phyloP scores from a whole-genome alignment of 768 basidiomycete genomes.

The Erythrobasidium yunnanense region DNA sequence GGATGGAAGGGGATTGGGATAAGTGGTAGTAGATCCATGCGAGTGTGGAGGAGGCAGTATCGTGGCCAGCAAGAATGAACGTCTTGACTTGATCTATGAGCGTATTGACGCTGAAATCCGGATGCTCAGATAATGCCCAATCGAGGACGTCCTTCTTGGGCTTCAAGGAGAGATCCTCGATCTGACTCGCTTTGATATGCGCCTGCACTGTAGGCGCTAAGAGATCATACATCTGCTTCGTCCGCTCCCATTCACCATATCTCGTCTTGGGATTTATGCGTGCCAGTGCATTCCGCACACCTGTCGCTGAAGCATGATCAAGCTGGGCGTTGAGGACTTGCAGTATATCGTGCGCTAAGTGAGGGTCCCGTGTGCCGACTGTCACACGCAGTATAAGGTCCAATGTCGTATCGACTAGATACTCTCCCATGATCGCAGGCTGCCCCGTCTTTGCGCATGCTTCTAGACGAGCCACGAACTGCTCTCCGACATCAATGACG shows the following conservation, averaged over 20 bases:
- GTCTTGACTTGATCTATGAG: conserved; percentile 22
- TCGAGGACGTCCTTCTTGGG: conserved; percentile 22
- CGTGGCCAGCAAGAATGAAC: conserved; percentile 17
- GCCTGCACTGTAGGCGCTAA: background rate
- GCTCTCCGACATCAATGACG: conserved; percentile 3
- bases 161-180: background rate
- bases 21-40: conserved; percentile 25
- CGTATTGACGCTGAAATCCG: conserved; percentile 9
- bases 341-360: background rate
- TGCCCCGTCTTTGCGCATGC: background rate
- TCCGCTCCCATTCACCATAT: background rate
- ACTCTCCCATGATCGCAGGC: conserved; percentile 11
- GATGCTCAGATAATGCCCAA: conserved; percentile 19
- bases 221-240: conserved; percentile 17
- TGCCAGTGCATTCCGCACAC: conserved; percentile 1
- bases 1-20: background rate
- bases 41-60: conserved; percentile 16
- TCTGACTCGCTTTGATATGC: conserved; percentile 14
- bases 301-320: conserved; percentile 15
- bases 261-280: background rate
- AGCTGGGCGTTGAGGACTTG: conserved; percentile 13
- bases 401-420: conserved; percentile 19
- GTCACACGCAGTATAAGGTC: conserved; percentile 25
- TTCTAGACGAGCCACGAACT: background rate
- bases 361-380: conserved; percentile 4